A percentile compares a stretch with the other conserved stretches of the same genome.
Conservation (phyloP, 371 early-diverging fungal species). For the Apophysomyces trapeziformis region DNA sequence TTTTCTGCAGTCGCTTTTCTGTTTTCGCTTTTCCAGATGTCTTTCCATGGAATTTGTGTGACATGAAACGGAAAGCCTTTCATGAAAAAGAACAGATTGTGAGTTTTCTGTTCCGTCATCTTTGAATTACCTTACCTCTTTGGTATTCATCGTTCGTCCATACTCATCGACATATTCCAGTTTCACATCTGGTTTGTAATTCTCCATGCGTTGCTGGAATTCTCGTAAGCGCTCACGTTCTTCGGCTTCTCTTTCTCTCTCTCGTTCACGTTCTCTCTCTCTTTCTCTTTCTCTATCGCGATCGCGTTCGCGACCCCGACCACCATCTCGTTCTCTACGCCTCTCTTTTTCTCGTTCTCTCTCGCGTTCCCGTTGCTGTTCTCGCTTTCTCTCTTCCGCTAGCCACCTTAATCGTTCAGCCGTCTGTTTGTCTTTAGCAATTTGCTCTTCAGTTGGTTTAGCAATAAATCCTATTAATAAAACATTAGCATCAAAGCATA, state of each 20-base stretch:
- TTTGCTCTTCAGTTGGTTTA: constrained; percentile 66
- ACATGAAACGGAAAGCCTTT: constrained; percentile 87
- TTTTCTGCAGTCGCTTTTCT: constrained; percentile 84
- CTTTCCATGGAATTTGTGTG: constrained; percentile 97
- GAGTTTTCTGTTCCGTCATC: not conserved
- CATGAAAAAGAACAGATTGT: not conserved
- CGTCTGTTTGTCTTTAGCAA: constrained; percentile 65
- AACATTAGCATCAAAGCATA: not conserved
- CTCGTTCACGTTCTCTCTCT: constrained; percentile 50
- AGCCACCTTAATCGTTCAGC: constrained; percentile 74
- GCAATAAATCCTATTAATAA: constrained; percentile 51
- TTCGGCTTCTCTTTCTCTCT: constrained; percentile 58
- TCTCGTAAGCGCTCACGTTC: constrained; percentile 75
- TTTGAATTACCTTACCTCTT: constrained; percentile 62
- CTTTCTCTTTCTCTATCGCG: constrained; percentile 43
- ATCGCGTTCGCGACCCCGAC: constrained; percentile 31
- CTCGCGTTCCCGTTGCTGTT: constrained; percentile 56
- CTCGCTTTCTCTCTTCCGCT: constrained; percentile 65
- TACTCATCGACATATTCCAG: constrained; percentile 91
- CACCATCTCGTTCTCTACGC: constrained; percentile 23
- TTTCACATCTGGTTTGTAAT: constrained; percentile 89
- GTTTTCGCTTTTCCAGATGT: constrained; percentile 92
- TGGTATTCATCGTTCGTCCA: constrained; percentile 80
- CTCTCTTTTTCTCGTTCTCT: constrained; percentile 37
- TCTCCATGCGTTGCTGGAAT: constrained; percentile 81